Evolutionary conservation across 225 moss, liverwort and hornwort species (phyloP).

Genomic region (Rhytidiadelphus loreus): DNA sequence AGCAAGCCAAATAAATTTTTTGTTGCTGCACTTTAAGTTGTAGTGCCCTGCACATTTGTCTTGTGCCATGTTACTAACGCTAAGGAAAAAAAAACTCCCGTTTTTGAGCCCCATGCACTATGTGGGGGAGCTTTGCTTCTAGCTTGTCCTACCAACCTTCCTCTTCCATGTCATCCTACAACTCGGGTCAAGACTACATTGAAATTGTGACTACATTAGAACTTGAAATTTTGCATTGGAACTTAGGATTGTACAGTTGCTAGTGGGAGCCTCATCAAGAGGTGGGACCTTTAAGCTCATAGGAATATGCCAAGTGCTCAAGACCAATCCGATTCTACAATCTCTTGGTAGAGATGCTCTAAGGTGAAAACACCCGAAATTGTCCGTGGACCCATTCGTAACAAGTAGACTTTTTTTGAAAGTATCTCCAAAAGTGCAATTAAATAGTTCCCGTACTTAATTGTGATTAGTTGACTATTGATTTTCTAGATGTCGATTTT

Average conservation of each 20-base stretch:
- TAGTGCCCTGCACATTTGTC: accelerated
- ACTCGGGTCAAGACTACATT: accelerated
- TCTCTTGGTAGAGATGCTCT: background rate
- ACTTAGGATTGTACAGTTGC: accelerated
- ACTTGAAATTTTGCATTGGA: background rate
- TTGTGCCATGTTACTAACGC: accelerated
- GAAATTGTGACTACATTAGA: accelerated
- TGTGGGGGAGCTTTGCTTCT: accelerated
- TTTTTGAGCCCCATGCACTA: no score
- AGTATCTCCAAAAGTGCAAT: accelerated
- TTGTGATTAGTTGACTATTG: accelerated
- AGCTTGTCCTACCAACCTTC: accelerated
- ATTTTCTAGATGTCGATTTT: accelerated
- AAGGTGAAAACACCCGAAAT: background rate
- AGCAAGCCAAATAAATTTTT: accelerated
- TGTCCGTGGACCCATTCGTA: accelerated
- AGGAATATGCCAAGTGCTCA: accelerated
- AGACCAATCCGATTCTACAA: accelerated
- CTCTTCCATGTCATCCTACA: accelerated
- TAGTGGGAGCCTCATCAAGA: accelerated
- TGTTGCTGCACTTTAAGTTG: accelerated
- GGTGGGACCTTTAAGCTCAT: background rate
- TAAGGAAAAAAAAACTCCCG: background rate
- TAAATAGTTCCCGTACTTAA: accelerated
- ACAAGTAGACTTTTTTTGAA: accelerated